Percentiles rank a stretch among this genome's conserved stretches.
Evolutionary conservation across 208 protist species (phyloP).

Genomic region (Trypanosoma mega): DNA sequence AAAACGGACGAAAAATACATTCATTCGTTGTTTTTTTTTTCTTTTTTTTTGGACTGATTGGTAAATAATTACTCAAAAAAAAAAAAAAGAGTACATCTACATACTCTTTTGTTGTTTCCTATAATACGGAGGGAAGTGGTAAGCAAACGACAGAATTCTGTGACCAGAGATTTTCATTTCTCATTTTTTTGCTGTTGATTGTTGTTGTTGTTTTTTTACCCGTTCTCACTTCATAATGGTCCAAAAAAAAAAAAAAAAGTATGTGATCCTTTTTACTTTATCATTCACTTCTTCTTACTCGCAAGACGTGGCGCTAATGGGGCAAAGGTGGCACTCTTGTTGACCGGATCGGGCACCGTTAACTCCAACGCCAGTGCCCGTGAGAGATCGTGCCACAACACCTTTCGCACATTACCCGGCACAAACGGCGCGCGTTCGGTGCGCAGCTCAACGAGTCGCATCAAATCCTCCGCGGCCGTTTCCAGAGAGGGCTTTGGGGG

Average conservation of each 20-base stretch:
- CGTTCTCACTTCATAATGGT: too few relatives aligned
- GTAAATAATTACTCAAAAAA: neutral
- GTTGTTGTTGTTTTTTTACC: too few relatives aligned
- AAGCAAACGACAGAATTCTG: too few relatives aligned
- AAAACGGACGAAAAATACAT: neutral
- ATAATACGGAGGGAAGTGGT: too few relatives aligned
- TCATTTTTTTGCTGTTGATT: too few relatives aligned
- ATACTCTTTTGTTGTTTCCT: too few relatives aligned
- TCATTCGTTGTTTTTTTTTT: neutral
- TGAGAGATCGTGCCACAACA: constrained; percentile 18
- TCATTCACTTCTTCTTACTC: constrained; percentile 13
- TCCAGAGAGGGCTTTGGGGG: neutral
- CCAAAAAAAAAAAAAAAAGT: constrained; percentile 22
- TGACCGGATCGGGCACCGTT: constrained; percentile 24
- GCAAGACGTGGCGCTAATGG: constrained; percentile 7
- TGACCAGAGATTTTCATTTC: too few relatives aligned
- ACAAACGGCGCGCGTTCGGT: neutral
- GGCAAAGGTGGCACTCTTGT: constrained; percentile 27
- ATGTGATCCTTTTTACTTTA: too few relatives aligned
- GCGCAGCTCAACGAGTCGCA: neutral
- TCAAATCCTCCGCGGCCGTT: neutral
- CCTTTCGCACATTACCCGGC: neutral
- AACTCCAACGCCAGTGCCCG: constrained; percentile 16
- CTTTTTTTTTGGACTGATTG: neutral
- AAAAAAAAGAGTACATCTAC: neutral